Percentiles rank a stretch among this genome's conserved stretches.
These are phyloP conservation scores for Bromus sterilis DNA, from an alignment of 176 grass and related monocot genomes.

Conservation along the genomic window DNA sequence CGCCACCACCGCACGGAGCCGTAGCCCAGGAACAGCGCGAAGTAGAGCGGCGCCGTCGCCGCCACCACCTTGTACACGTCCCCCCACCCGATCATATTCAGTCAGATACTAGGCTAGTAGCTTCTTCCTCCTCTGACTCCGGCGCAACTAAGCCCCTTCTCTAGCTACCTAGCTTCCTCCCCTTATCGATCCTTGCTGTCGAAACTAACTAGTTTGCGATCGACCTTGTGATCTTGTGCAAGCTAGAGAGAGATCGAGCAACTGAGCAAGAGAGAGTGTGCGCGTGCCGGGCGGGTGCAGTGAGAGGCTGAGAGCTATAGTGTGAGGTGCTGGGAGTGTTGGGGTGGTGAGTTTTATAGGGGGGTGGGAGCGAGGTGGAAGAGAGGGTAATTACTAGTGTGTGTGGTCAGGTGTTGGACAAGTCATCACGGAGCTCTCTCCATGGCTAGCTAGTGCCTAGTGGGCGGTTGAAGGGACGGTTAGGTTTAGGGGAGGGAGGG, in stretches of 20 bases:
- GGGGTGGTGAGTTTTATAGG: conserved; percentile 28
- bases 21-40: conserved; percentile 73
- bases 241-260: not conserved
- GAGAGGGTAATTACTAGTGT: not conserved
- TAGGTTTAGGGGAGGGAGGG: not conserved
- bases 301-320: not conserved
- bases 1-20: conserved; percentile 90
- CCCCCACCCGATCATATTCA: conserved; percentile 63
- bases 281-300: not conserved
- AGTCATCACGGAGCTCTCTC: not conserved
- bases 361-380: not conserved
- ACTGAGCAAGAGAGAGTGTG: not conserved
- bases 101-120: no score
- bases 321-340: not conserved
- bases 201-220: not conserved
- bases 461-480: conserved; percentile 10
- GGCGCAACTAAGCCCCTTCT: not conserved
- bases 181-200: not conserved
- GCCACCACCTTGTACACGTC: conserved; percentile 87
- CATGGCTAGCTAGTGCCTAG: not conserved
- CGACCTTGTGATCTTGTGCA: not conserved
- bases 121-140: not conserved
- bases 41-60: conserved; percentile 81
- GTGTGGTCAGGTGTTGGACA: not conserved
- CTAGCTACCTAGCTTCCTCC: no score